These are phyloP conservation scores for Hyaloraphidium curvatum DNA, from an alignment of 192 early-diverging fungal species.

Conservation along the genomic window DNA sequence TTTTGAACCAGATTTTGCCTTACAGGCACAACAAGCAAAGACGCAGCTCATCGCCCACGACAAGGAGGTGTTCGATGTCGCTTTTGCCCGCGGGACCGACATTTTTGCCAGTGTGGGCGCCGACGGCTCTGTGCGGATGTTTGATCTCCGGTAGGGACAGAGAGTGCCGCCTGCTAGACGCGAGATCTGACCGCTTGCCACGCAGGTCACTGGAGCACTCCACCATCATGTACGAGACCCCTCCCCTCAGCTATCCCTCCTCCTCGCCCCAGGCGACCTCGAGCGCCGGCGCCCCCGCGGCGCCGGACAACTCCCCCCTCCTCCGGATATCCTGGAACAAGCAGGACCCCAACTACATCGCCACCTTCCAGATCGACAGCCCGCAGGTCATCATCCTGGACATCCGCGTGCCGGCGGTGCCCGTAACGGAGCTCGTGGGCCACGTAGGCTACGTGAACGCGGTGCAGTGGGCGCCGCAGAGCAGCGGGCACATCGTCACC, in stretches of 20 bases:
- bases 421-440: constrained; percentile 60
- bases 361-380: constrained; percentile 77
- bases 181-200: neutral
- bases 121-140: constrained; percentile 91
- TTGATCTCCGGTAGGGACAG: constrained; percentile 57
- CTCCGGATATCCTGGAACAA: constrained; percentile 78
- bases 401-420: constrained; percentile 70
- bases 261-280: neutral
- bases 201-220: constrained; percentile 80
- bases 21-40: constrained; percentile 74
- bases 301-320: constrained; percentile 34
- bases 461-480: constrained; percentile 73
- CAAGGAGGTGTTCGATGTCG: constrained; percentile 95
- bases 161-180: neutral
- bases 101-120: constrained; percentile 96
- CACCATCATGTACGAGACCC: constrained; percentile 91
- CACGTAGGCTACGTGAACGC: constrained; percentile 62
- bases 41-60: constrained; percentile 99
- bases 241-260: constrained; percentile 8
- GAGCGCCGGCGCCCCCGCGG: constrained; percentile 8
- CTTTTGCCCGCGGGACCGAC: constrained; percentile 68
- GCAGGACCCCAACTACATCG: constrained; percentile 74
- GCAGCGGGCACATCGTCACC: constrained; percentile 59
- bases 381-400: constrained; percentile 70
- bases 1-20: neutral